Evolutionary conservation across 73 alveolate species (phyloP).

Genomic region (Paramecium tetraurelia): DNA sequence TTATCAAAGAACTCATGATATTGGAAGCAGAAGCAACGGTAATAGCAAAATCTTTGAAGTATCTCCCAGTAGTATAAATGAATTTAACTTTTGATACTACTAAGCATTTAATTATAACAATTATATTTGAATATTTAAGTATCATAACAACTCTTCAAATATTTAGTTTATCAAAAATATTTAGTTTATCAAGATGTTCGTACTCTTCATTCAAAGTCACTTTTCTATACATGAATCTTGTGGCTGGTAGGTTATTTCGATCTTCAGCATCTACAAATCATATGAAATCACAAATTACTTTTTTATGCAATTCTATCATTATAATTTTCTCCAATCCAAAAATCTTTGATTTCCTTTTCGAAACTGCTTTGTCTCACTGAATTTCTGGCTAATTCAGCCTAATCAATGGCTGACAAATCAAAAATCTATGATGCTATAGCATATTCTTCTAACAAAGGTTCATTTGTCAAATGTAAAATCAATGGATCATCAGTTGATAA

Average conservation of each 20-base stretch:
- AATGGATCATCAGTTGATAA: slow-evolving; percentile 84
- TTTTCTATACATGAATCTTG: slow-evolving; percentile 37
- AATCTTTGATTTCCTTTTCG: slow-evolving; percentile 56
- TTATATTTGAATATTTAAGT: neutral
- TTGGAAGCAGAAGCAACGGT: neutral
- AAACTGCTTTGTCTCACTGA: slow-evolving; percentile 79
- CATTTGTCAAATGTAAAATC: slow-evolving; percentile 79
- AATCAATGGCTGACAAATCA: slow-evolving; percentile 73
- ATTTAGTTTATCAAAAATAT: neutral
- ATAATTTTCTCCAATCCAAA: slow-evolving; percentile 64
- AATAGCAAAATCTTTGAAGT: neutral
- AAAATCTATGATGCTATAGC: slow-evolving; percentile 69
- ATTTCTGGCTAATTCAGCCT: slow-evolving; percentile 79
- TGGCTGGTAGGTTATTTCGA: neutral
- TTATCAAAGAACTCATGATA: neutral
- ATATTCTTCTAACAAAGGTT: slow-evolving; percentile 73
- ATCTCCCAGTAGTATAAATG: neutral
- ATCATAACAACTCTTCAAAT: neutral
- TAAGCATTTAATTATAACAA: neutral
- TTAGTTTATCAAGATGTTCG: neutral
- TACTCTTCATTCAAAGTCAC: slow-evolving; percentile 39
- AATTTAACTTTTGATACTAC: neutral
- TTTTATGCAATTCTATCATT: slow-evolving; percentile 36
- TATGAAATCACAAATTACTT: neutral
- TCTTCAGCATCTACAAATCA: neutral